These are phyloP conservation scores for Glebionis coronaria DNA, from an alignment of 129 eudicot species.

Conservation along the genomic window DNA sequence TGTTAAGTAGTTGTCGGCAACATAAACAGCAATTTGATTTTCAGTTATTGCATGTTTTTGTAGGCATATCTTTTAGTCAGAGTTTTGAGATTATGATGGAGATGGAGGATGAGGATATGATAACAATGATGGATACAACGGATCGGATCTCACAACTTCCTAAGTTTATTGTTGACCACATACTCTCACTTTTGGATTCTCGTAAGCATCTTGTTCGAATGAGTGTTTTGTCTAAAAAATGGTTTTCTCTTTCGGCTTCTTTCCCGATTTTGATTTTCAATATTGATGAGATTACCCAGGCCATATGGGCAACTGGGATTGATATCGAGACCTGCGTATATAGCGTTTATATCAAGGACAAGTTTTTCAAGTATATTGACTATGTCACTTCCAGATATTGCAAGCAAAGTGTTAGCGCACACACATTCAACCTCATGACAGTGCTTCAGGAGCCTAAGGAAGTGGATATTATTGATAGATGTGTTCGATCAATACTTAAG, in stretches of 20 bases:
- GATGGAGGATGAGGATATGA: neutral
- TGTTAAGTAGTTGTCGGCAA: too few relatives aligned
- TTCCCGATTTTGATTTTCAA: neutral
- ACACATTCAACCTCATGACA: neutral
- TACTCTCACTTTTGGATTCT: neutral
- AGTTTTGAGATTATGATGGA: neutral
- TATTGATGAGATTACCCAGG: neutral
- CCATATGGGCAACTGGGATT: neutral
- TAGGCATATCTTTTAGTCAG: too few relatives aligned
- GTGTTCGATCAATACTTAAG: neutral
- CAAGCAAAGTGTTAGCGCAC: neutral
- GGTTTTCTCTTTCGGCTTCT: neutral
- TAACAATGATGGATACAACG: neutral
- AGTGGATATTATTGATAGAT: neutral
- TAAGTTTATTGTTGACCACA: neutral
- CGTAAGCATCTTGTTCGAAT: neutral
- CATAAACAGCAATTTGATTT: too few relatives aligned
- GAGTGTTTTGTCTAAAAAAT: neutral
- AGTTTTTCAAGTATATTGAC: neutral
- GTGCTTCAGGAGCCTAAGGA: neutral
- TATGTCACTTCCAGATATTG: neutral
- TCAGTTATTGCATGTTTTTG: too few relatives aligned
- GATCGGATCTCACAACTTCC: neutral
- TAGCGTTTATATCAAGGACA: neutral
- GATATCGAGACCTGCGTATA: neutral